Evolutionary conservation across 768 basidiomycete species (phyloP).

Genomic region (Suillus ampliporus): DNA sequence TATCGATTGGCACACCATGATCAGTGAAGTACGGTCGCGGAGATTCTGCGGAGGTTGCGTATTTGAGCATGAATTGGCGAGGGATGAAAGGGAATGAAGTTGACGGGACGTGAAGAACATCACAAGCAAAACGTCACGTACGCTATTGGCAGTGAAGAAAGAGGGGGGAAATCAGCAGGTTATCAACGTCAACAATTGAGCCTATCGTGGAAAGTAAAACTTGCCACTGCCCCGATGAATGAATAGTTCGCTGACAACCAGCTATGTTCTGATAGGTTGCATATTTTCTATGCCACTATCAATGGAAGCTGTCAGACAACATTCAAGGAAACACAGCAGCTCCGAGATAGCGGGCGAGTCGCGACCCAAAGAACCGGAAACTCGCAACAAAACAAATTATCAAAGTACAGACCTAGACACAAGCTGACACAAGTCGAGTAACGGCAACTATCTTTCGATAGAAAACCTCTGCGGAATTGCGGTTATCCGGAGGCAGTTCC

Average conservation of each 20-base stretch:
- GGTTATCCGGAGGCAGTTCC: neutral
- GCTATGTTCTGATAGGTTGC: neutral
- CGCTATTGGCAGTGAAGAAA: neutral
- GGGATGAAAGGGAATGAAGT: neutral
- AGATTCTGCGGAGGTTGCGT: no score
- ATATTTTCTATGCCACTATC: neutral
- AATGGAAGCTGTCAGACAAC: no score
- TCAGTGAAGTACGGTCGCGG: neutral
- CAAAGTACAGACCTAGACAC: no score
- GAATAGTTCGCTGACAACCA: neutral
- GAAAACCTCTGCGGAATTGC: no score
- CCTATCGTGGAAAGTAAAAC: no score
- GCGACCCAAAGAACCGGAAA: neutral
- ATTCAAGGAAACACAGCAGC: no score
- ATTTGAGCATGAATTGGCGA: neutral
- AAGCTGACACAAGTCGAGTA: no score
- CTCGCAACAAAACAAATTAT: no score
- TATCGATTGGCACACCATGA: neutral
- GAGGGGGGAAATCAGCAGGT: no score
- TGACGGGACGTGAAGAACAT: neutral
- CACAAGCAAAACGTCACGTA: neutral
- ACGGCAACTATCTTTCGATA: no score
- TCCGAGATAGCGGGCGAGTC: neutral
- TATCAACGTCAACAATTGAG: neutral
- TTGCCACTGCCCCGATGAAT: neutral